These are phyloP conservation scores for Nissolia schottii DNA, from an alignment of 306 rosid genomes.

Conservation along the genomic window DNA sequence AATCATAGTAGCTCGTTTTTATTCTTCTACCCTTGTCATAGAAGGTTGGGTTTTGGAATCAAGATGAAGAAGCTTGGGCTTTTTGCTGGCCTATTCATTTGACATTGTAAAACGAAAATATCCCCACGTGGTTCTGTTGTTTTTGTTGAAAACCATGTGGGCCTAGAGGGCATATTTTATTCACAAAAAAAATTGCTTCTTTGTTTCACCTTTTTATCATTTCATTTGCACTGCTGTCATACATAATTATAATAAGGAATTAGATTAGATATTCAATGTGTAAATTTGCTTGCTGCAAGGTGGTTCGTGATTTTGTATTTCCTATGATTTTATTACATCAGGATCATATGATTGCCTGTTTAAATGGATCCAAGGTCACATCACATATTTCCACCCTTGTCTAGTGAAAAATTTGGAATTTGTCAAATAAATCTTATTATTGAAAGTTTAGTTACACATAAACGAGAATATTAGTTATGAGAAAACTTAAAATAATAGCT, in stretches of 20 bases:
- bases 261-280: conserved; percentile 29
- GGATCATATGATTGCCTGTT: neutral
- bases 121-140: conserved; percentile 76
- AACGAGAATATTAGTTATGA: too few relatives aligned
- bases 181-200: conserved; percentile 29
- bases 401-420: too few relatives aligned
- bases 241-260: conserved; percentile 19
- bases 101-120: conserved; percentile 49
- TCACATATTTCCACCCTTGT: neutral
- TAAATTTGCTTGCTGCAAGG: neutral
- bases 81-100: conserved; percentile 56
- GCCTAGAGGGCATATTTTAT: conserved; percentile 35
- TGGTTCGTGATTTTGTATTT: neutral
- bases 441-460: too few relatives aligned
- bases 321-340: neutral
- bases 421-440: neutral
- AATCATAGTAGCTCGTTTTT: conserved; percentile 61
- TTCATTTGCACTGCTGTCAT: conserved; percentile 22
- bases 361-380: neutral
- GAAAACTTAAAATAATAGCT: too few relatives aligned
- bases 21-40: conserved; percentile 36
- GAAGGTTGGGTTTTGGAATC: conserved; percentile 48
- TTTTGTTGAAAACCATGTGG: conserved; percentile 75
- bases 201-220: conserved; percentile 24
- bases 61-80: conserved; percentile 42